Base-by-base conservation (phyloP, 768 basidiomycete genomes). In the Russula sp. region DNA sequence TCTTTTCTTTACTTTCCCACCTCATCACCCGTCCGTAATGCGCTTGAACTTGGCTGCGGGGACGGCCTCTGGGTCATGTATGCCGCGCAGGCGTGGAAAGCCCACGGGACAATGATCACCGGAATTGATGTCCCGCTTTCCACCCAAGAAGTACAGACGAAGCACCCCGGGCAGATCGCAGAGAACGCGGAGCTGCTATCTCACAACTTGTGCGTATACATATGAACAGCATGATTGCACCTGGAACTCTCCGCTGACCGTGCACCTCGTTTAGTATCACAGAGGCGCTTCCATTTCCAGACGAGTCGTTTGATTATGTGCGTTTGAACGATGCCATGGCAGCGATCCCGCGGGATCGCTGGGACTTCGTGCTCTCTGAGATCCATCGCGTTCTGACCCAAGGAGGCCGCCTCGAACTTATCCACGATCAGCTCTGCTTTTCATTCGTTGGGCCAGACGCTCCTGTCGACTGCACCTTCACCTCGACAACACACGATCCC, bases 1-100 rank as follows among this genome's bases (percentile, higher is more conserved):
- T 82, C 84, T 0, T 91, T 92, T 68, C 77, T 82, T 61, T 74
- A 80, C 62, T 81, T 66, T 45, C 68, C 79, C 64, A 70, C 76
- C 40, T 76, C 77, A 27, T 74, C 73, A n/a, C 77, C 78, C 0
- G 86, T 88, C 1, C 70, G 73, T 1, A 74, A 76, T 13, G 84
- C 87, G 27, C 79, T 93, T 7, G 90, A 92, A 69, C 73, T 93
- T 13, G 91, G 91, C 2, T 91, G 89, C 71, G 90, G 91, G 11
- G 67, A 80, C 52, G 89, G 89, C 0, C 70, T 80, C 53, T 93
- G 91, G 91, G 76, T 85, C 6, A 62, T 83, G 0, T 77, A 84
- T 53, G 85, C 89, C 4, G 82, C 87, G 3, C 75, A 70, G 22
- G 69, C 73, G n/a, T 93, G 90, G 90, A 81, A 77, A 22, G 69